Evolutionary conservation across 192 early-diverging fungal genomes (phyloP), one percentile per base, ranked within the genome.

Genomic region (Entrophospora sp.): DNA sequence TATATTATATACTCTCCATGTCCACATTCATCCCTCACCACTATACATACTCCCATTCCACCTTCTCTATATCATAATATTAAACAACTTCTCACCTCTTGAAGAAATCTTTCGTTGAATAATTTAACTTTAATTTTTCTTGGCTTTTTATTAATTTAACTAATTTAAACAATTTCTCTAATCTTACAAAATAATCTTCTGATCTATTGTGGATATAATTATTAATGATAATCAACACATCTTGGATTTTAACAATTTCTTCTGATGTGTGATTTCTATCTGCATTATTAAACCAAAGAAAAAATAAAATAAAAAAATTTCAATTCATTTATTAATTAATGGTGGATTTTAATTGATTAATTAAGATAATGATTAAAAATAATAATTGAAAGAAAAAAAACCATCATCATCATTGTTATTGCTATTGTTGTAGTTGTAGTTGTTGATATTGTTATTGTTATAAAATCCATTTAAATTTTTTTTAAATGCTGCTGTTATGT

Each of bases 161-260:
- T 30, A 56, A 34, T 27, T 27, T 56, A 5, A 14, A 14, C 24
- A 56, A 30, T 24, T 56, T 56, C 28, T 56, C 53, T 13, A 56
- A 14, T 5, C 53, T 14, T 10, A 30, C 7, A 13, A 24, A 7
- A 13, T 14, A 18, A 13, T 56, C 53, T 9, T 56, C 53, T 22
- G 25, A 4, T 27, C 32, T 7, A 28, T 56, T 56, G 22, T 56
- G 53, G 28, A 56, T 56, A 30, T 27, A 32, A n/a, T n/a, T n/a
- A n/a, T n/a, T n/a, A n/a, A n/a, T n/a, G n/a, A n/a, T n/a, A 10
- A 24, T 13, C 28, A 56, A 30, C 4, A 56, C 53, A 4, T 56
- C 53, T 27, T 56, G 9, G 28, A 56, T 56, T 27, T n/a, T n/a
- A n/a, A n/a, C n/a, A n/a, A 56, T 56, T 56, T 56, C 53, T 12